These are phyloP conservation scores for Colletotrichum destructivum DNA, from an alignment of 2,329 filamentous ascomycete genomes.

Conservation along the genomic window DNA sequence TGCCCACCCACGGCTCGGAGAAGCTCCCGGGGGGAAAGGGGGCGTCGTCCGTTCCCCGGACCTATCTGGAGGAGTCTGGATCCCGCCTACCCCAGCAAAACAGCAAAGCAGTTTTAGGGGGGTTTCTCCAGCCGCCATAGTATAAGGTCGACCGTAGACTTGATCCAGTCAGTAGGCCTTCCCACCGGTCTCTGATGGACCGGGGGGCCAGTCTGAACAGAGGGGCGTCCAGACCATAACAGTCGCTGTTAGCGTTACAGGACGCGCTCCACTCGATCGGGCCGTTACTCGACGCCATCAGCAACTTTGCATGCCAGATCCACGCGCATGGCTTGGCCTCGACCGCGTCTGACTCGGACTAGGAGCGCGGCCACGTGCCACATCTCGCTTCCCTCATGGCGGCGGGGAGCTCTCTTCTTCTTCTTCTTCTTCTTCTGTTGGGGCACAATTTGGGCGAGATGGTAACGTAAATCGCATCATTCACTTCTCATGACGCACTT, in stretches of 20 bases:
- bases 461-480: neutral
- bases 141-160: constrained; percentile 13
- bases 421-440: too few relatives aligned
- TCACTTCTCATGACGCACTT: neutral
- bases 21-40: too few relatives aligned
- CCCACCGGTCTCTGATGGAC: neutral
- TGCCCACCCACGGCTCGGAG: too few relatives aligned
- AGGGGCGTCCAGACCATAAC: neutral
- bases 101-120: neutral
- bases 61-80: constrained; percentile 13
- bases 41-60: neutral
- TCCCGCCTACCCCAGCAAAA: neutral
- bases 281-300: constrained; percentile 18
- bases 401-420: neutral
- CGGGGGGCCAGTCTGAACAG: neutral
- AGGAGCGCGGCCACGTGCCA: neutral
- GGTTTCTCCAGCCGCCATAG: constrained; percentile 10
- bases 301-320: neutral
- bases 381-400: neutral
- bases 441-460: too few relatives aligned
- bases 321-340: constrained; percentile 4
- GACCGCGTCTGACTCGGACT: constrained; percentile 25
- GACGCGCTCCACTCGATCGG: constrained; percentile 29
- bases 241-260: constrained; percentile 14
- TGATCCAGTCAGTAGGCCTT: neutral